Percentiles rank a stretch among this genome's conserved stretches.
Evolutionary conservation across 2,329 filamentous ascomycete species (phyloP).

Genomic region (Sporothrix phasma): DNA sequence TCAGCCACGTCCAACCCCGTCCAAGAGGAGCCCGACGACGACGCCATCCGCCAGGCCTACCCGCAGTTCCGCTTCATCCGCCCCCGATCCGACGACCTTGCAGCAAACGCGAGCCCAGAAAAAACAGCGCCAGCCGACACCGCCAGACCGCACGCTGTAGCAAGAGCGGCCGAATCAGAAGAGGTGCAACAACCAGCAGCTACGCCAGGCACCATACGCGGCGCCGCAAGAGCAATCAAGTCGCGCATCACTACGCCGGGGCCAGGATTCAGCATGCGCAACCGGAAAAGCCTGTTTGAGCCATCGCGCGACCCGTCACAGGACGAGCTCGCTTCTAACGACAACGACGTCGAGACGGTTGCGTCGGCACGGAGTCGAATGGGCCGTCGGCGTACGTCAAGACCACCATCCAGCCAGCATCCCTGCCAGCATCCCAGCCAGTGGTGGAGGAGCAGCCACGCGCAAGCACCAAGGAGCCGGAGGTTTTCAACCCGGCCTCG

Average conservation of each 20-base stretch:
- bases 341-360: background rate
- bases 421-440: too few species aligned
- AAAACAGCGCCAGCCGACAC: background rate
- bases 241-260: conserved; percentile 14
- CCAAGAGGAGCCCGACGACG: conserved; percentile 10
- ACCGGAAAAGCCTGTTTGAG: background rate
- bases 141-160: background rate
- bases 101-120: background rate
- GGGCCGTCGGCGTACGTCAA: background rate
- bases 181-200: background rate
- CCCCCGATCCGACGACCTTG: conserved; percentile 4
- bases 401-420: too few species aligned
- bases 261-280: background rate
- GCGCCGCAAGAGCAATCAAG: background rate
- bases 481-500: background rate
- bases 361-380: conserved; percentile 7
- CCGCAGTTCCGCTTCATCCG: conserved; percentile 17
- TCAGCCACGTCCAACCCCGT: background rate
- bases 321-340: conserved; percentile 13
- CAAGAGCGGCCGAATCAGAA: background rate
- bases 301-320: conserved; percentile 3
- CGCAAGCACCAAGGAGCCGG: background rate
- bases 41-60: conserved; percentile 16
- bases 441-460: background rate
- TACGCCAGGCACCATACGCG: background rate